Percentiles rank a stretch among this genome's conserved stretches.
Evolutionary conservation across 345 rosid genomes (phyloP).

Genomic region (Melastoma malabathricum): DNA sequence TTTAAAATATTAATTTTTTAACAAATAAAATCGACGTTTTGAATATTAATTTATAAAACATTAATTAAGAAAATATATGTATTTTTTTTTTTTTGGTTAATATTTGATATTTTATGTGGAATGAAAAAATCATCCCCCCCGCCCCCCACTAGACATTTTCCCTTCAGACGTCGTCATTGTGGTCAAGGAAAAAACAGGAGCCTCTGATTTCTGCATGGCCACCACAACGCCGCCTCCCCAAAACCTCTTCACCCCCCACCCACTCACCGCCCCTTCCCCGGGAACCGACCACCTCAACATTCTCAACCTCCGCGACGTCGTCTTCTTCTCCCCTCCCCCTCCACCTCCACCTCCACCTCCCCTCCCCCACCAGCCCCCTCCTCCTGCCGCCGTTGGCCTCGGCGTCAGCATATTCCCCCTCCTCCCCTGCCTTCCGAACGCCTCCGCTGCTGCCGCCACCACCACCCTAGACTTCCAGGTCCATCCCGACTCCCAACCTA

Average conservation of each 20-base stretch:
- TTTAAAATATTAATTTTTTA: too few relatives aligned
- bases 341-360: conserved; percentile 13
- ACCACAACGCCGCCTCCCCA: neutral
- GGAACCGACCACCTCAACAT: conserved; percentile 27
- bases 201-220: neutral
- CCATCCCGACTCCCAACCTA: neutral
- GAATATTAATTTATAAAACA: too few relatives aligned
- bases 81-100: too few relatives aligned
- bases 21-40: too few relatives aligned
- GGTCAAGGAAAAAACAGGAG: too few relatives aligned
- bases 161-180: too few relatives aligned
- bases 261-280: conserved; percentile 12
- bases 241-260: conserved; percentile 7
- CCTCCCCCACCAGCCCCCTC: conserved; percentile 8
- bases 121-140: too few relatives aligned
- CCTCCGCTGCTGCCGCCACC: conserved; percentile 6
- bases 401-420: conserved; percentile 20
- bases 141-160: too few relatives aligned
- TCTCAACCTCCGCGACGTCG: conserved; percentile 54
- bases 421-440: conserved; percentile 11
- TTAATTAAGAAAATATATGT: too few relatives aligned
- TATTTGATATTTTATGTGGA: too few relatives aligned
- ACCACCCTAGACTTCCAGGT: neutral
- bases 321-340: conserved; percentile 35
- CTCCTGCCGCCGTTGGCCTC: conserved; percentile 13